A percentile compares a stretch with the other conserved stretches of the same genome.
phyloP scores from a whole-genome alignment of 2,329 filamentous ascomycete genomes.

The Chaetothyriales sp. region DNA sequence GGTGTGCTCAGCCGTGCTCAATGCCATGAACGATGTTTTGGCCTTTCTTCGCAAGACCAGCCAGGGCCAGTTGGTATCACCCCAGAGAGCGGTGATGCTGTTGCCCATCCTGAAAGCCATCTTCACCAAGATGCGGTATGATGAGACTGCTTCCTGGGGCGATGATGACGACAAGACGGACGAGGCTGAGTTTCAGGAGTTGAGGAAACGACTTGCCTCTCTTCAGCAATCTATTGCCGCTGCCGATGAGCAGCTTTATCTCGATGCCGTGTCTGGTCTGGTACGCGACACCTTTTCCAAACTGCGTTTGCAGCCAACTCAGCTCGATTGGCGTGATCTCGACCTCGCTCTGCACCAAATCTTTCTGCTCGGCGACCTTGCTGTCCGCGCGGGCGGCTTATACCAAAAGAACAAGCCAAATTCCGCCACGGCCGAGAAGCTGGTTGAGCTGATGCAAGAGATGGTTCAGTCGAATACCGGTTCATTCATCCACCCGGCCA shows the following conservation, averaged over 20 bases:
- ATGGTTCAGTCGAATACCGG: conserved; percentile 86
- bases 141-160: conserved; percentile 86
- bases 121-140: conserved; percentile 91
- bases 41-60: conserved; percentile 75
- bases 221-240: conserved; percentile 85
- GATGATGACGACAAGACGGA: conserved; percentile 89
- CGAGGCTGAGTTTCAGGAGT: conserved; percentile 91
- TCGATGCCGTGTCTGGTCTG: conserved; percentile 72
- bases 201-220: conserved; percentile 76
- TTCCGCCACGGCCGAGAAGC: conserved; percentile 59
- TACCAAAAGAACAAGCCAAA: conserved; percentile 73
- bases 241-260: conserved; percentile 75
- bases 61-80: conserved; percentile 46
- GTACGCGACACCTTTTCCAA: conserved; percentile 76
- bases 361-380: conserved; percentile 86
- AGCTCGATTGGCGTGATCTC: conserved; percentile 85
- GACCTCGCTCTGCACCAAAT: conserved; percentile 91
- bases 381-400: conserved; percentile 75
- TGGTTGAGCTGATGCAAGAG: conserved; percentile 84
- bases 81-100: conserved; percentile 66
- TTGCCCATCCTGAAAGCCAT: conserved; percentile 81
- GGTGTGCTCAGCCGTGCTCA: conserved; percentile 89
- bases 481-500: conserved; percentile 74
- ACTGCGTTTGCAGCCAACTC: conserved; percentile 56
- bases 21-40: conserved; percentile 79